Evolutionary conservation across 495 filamentous ascomycete genomes (phyloP), one percentile per base, ranked within the genome.

Genomic region (Entonaema liquescens): DNA sequence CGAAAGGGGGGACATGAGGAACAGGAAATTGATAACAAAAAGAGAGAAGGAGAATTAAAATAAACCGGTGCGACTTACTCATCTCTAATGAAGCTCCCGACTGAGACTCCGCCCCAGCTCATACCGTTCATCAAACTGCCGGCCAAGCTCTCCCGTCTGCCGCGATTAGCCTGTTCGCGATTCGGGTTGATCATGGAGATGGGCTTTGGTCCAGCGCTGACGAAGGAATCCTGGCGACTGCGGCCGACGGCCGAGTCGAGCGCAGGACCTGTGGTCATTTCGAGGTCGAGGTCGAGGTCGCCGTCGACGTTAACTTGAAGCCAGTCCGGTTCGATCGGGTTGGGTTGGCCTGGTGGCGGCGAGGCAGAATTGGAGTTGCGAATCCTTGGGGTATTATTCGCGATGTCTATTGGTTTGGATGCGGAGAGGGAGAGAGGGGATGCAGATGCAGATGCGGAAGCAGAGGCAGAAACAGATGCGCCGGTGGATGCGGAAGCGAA

Each of bases 61-160:
- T 33, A 33, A 29, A 56, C 19, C 29, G 17, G 28, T 57, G 59
- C 3, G 58, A 94, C 95, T 89, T 88, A 98, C 95, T 99, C 95
- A 83, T 99, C 95, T 74, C 92, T 88, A 79, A 99, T 94, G 86
- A 94, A 98, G 78, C 95, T 98, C 60, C 94, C 94, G 65, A 98
- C 92, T 44, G 95, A 98, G 23, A 96, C 86, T 62, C 95, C 96
- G 76, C 96, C 95, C 94, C 94, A 99, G 77, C 96, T 98, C 93
- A 98, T 96, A 58, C 93, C 94, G 66, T 88, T 90, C 70, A 94
- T 90, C 74, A 98, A 82, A 81, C 96, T 99, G 56, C 93, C 90
- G 55, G 91, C 93, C 67, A 93, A 79, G 73, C 92, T 95, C 78
- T 97, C 95, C 71, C 95, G 87, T 61, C 95, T 90, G 56, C 82